Evolutionary conservation across 306 rosid genomes (phyloP), one percentile per base, ranked within the genome.

Genomic region (Casuarina glauca): DNA sequence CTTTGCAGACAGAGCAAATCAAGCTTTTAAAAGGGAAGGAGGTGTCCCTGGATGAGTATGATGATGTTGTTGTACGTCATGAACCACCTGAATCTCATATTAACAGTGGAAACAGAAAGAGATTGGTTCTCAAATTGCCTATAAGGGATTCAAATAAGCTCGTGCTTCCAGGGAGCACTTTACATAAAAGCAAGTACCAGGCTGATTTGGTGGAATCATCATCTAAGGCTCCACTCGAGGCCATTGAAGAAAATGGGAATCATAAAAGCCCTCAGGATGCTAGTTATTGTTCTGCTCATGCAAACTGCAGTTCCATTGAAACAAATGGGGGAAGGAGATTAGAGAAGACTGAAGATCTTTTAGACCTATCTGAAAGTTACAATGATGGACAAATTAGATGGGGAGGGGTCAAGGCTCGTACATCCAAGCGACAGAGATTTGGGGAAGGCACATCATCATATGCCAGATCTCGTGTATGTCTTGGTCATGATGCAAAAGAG

Each of bases 371-470:
- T 53, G 77, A 76, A 54, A 79, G 78, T 72, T 79, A 63, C 75
- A 83, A 74, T 74, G 80, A 79, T 74, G 89, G 87, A 72, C 78
- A 85, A 72, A 85, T 93, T 67, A 91, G 85, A 84, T 96, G 99
- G 99, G 98, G 96, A 72, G 87, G 85, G 74, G 91, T 82, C 81
- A 90, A 88, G 88, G 88, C 89, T 69, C 99, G 97, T 76, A 80
- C 97, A 15, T 75, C 96, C 16, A 93, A 91, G 88, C 87, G 87
- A 74, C 77, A 62, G 32, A 93, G 91, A 79, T 61, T 73, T 38
- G 93, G 89, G 80, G 94, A 91, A 78, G 80, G 82, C 70, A 64
- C 76, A 46, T 73, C 90, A 80, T 79, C 81, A 78, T 80, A 82
- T 82, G 81, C 84, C 67, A 69, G 87, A 71, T 75, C 90, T 63